Base-by-base conservation (phyloP, 169 alveolate species). In the Plasmodium knowlesi region DNA sequence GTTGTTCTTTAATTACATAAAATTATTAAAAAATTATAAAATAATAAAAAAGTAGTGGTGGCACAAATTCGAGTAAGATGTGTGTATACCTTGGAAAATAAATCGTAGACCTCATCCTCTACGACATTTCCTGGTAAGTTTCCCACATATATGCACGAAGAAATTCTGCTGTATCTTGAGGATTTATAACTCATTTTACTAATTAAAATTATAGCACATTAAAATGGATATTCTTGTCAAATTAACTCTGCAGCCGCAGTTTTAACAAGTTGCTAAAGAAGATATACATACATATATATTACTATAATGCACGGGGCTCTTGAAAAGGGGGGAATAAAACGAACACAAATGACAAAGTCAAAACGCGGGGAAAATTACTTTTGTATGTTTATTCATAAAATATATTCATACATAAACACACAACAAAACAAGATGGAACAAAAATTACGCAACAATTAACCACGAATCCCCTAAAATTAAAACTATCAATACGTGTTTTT, bases 61-160 rank as follows among this genome's bases (percentile, higher is more conserved):
- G 61, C 22, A 46, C 67, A 16, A 25, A 30, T 61, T 30, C 30
- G 72, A 34, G 72, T 82, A 57, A 57, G n/a, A 41, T 43, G 54
- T 79, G 72, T 71, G 78, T 34, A 74, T 78, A 94, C 96, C 95
- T 95, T 95, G 67, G 83, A 95, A 85, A 95, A 95, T 43, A 95
- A 79, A 50, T 95, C 96, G 61, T 93, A 93, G 78, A 95, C 95
- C 67, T 95, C 97, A 22, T 95, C 92, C 73, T 92, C 95, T 72
- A 86, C 53, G 70, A 95, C 95, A 88, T 93, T 92, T 37, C 95
- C 97, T 86, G 97, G 97, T 83, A 95, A 91, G 72, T 95, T 95
- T 61, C 97, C 97, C 57, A 95, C 97, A 83, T 89, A 95, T 80
- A 95, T 92, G 37, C 97, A 95, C 22, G 97, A 84, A 14, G 96